Evolutionary conservation across 768 basidiomycete species (phyloP), one percentile per base, ranked within the genome.

Genomic region (Phaffia tasmanica): DNA sequence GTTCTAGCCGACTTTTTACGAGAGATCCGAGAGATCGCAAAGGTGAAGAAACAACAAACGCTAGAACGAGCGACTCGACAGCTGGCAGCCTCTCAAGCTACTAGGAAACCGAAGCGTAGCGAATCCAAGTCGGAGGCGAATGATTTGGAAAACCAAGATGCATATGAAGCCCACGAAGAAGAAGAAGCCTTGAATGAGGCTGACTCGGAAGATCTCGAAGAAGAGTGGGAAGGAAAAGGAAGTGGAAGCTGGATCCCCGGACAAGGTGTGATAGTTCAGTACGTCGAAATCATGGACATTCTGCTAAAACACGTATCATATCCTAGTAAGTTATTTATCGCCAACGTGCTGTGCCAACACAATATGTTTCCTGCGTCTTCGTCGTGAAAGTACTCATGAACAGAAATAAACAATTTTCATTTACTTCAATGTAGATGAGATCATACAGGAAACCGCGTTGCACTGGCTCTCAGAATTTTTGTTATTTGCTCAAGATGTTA

Each of bases 371-470:
- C 32, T 14, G 5, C 29, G 21, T 47, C 55, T 65, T 6, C 19
- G 55, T 7, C 1, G 35, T 58, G 35, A 42, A 42, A 42, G 35
- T 11, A 42, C 4, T 42, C 11, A 42, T 11, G 11, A 42, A 42
- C 11, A 65, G 51, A 1, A 19, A 0, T 5, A 2, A 0, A 21
- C 29, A 2, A 25, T 29, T 35, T 47, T 15, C 15, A 14, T 55
- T 32, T 54, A 2, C 23, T 25, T 23, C 6, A 2, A 1, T 2
- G 61, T 70, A 91, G 95, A 97, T 72, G 92, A 94, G 73, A 88
- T 94, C 32, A 92, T 95, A 70, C 90, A 95, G 72, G 89, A 88
- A 0, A 93, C 88, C 0, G 89, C 92, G n/a, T 81, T 99, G 19
- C 81, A 83, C 68, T 99, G 95, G 95, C 79, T 99, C 27, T 83